These are phyloP conservation scores for Abrus pulchellus DNA, from an alignment of 306 rosid species.

Conservation along the genomic window DNA sequence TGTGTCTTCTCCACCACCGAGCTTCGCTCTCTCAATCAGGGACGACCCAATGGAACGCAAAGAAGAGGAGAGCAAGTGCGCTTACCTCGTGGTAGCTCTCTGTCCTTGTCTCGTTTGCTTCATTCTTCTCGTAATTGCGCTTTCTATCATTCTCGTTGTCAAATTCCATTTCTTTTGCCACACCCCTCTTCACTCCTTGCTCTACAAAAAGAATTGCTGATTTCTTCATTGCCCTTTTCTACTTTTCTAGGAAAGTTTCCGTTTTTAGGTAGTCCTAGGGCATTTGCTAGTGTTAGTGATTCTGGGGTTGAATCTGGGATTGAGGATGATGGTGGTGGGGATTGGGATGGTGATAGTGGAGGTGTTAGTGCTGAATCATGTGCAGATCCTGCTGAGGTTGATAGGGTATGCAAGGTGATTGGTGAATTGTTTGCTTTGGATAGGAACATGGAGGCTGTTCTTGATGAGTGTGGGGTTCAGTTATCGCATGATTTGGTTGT, in stretches of 20 bases:
- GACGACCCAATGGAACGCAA: slow-evolving; percentile 58
- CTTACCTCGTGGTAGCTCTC: slow-evolving; percentile 74
- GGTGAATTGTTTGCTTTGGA: slow-evolving; percentile 91
- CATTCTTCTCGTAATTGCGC: slow-evolving; percentile 62
- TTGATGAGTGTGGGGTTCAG: slow-evolving; percentile 69
- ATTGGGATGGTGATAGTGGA: slow-evolving; percentile 34
- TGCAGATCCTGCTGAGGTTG: slow-evolving; percentile 70
- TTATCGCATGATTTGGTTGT: slow-evolving; percentile 84
- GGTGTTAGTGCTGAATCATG: slow-evolving; percentile 44
- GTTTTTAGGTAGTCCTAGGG: slow-evolving; percentile 14
- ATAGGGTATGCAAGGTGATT: slow-evolving; percentile 83
- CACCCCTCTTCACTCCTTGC: slow-evolving; percentile 73
- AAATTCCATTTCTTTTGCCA: slow-evolving; percentile 86
- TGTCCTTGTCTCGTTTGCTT: slow-evolving; percentile 91
- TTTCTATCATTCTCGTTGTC: slow-evolving; percentile 69
- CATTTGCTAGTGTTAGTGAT: slow-evolving; percentile 52
- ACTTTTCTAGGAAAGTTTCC: slow-evolving; percentile 38
- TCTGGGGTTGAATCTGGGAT: slow-evolving; percentile 56
- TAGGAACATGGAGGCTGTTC: slow-evolving; percentile 93
- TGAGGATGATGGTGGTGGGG: slow-evolving; percentile 22
- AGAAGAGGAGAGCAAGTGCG: slow-evolving; percentile 60
- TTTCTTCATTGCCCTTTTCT: slow-evolving; percentile 1
- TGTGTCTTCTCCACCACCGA: slow-evolving; percentile 58
- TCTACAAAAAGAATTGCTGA: slow-evolving; percentile 69
- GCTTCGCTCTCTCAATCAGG: slow-evolving; percentile 61